A percentile compares a stretch with the other conserved stretches of the same genome.
These are phyloP conservation scores for Lodderomyces theae DNA, from an alignment of 1,139 yeast species.

Conservation along the genomic window DNA sequence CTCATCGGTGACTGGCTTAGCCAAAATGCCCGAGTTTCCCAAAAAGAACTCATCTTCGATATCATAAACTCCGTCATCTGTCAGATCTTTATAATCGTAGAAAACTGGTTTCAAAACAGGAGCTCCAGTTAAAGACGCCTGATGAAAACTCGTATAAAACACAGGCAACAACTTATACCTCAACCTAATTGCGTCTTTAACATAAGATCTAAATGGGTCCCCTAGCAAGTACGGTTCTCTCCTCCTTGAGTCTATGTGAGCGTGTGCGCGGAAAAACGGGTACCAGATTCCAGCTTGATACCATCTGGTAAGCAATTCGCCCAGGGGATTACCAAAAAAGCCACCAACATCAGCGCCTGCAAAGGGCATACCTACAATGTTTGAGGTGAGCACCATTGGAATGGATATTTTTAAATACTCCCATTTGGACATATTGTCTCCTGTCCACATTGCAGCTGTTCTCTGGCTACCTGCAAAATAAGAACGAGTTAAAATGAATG, in stretches of 20 bases:
- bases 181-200: slow-evolving; percentile 67
- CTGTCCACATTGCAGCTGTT: slow-evolving; percentile 95
- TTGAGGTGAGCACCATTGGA: slow-evolving; percentile 84
- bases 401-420: slow-evolving; percentile 74
- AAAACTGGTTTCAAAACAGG: slow-evolving; percentile 79
- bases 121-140: slow-evolving; percentile 56
- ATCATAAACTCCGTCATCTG: slow-evolving; percentile 45
- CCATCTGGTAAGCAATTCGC: slow-evolving; percentile 85
- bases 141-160: slow-evolving; percentile 76
- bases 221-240: slow-evolving; percentile 90
- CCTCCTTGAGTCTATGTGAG: slow-evolving; percentile 88
- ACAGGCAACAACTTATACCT: slow-evolving; percentile 78
- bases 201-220: slow-evolving; percentile 66
- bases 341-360: slow-evolving; percentile 98
- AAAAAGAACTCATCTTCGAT: slow-evolving; percentile 84
- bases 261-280: slow-evolving; percentile 95
- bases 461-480: slow-evolving; percentile 90
- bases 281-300: slow-evolving; percentile 94
- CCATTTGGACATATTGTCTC: slow-evolving; percentile 95
- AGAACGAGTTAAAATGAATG: slow-evolving; percentile 86
- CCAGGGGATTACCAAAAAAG: slow-evolving; percentile 83
- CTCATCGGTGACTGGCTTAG: slow-evolving; percentile 75
- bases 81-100: slow-evolving; percentile 52
- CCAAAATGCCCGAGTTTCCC: slow-evolving; percentile 70
- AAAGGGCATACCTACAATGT: slow-evolving; percentile 86